phyloP scores from a whole-genome alignment of 495 filamentous ascomycete genomes.

The Penicillium longicatenatum region DNA sequence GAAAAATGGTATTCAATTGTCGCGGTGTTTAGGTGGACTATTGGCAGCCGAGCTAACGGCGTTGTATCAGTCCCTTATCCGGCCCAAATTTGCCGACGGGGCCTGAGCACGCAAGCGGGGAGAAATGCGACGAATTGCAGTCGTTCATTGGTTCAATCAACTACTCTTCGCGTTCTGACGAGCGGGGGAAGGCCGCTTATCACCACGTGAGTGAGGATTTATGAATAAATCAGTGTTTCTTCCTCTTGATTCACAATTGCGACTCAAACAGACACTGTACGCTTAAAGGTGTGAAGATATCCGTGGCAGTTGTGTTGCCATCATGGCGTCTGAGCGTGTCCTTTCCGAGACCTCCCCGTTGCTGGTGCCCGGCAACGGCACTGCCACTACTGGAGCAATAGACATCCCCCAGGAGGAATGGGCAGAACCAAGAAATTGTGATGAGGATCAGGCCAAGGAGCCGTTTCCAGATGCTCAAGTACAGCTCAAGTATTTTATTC shows the following conservation, averaged over 20 bases:
- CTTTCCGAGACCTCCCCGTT: slow-evolving; percentile 47
- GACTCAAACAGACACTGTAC: neutral
- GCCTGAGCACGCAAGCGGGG: slow-evolving; percentile 1
- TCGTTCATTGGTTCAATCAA: neutral
- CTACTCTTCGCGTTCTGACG: neutral
- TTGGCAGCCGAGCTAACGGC: no score
- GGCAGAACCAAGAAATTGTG: slow-evolving; percentile 8
- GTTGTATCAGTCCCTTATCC: neutral
- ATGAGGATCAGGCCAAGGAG: slow-evolving; percentile 29
- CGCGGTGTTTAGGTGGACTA: no score
- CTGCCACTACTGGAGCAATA: slow-evolving; percentile 32
- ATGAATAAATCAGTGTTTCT: neutral
- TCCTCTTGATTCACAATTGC: neutral
- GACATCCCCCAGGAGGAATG: slow-evolving; percentile 25
- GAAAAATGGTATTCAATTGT: no score
- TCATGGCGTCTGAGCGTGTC: slow-evolving; percentile 30
- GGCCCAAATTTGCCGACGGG: slow-evolving; percentile 1
- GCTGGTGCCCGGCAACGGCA: slow-evolving; percentile 34
- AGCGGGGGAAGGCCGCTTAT: slow-evolving; percentile 6
- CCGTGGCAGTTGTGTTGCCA: neutral
- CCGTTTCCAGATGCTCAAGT: slow-evolving; percentile 30
- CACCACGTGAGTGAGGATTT: slow-evolving; percentile 6
- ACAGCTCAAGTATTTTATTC: slow-evolving; percentile 49
- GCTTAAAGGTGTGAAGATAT: neutral
- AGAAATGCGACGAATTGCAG: neutral